Base-by-base conservation (phyloP, 1,284 basidiomycete species). In the Pholiota adiposa region DNA sequence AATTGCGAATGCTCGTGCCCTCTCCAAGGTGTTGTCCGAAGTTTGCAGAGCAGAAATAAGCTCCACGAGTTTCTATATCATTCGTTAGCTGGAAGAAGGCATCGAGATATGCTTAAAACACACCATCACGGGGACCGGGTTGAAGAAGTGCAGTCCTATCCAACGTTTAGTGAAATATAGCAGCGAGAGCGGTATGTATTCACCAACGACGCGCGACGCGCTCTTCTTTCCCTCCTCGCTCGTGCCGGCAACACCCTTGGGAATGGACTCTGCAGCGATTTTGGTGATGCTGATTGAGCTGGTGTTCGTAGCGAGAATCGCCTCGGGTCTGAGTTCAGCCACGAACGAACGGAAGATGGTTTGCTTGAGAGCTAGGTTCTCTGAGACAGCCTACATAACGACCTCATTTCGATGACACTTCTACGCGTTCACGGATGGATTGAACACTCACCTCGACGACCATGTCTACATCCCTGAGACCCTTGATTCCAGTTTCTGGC, bases 251-350 rank as follows among this genome's bases (percentile, higher is more conserved):
- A 80, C 70, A 44, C 83, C 85, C 62, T 80, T 75, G 0, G 83
- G 86, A 25, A 92, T 78, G 1, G 91, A 89, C 21, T 91, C 80
- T 7, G 90, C 89, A 0, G 97, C 96, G 59, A 98, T 93, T 77
- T 96, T 96, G 23, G 95, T 96, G 51, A 99, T 88, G 65, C 92
- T 94, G 66, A 98, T 97, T 9, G 93, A 96, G 56, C 93, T 96
- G 2, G 96, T 99, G 72, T 99, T 98, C 53, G 89, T 88, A 0
- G 96, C 96, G 25, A 99, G 80, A 56, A 98, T 95, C 2, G 94
- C 86, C 31, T 85, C 81, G 0, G 89, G 86, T 16, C 86, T 83
- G 53, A 96, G 74, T 62, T 88, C 83, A 46, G 81, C 80, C 18
- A 90, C 86, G 16, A 98, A 83, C 3, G 82, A 78, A 5, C 80